Conservation (phyloP, 83 land plant genomes). For the Picea mariana region DNA sequence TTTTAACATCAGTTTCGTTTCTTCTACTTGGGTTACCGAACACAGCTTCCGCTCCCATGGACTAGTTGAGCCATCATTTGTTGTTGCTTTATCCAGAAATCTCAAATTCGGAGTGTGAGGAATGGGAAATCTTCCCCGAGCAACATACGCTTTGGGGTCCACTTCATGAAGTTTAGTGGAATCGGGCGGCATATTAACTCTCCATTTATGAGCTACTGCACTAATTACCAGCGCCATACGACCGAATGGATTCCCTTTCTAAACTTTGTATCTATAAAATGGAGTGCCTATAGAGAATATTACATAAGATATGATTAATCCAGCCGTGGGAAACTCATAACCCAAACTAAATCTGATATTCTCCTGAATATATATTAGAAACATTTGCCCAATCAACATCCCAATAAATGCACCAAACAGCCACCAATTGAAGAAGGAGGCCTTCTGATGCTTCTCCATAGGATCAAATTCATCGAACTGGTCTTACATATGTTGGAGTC, state of each 20-base stretch:
- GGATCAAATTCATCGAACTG: too few species aligned
- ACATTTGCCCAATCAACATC: constrained; percentile 29
- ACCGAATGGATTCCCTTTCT: constrained; percentile 58
- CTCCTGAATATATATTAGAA: constrained; percentile 48
- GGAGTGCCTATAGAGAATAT: constrained; percentile 48
- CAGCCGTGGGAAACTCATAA: constrained; percentile 35
- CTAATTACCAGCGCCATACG: constrained; percentile 58
- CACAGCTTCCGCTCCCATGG: too few species aligned
- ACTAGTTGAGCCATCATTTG: too few species aligned
- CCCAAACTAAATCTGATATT: constrained; percentile 50
- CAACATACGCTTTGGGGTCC: constrained; percentile 6
- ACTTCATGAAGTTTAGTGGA: constrained; percentile 51
- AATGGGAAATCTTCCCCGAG: neutral
- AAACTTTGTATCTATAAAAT: constrained; percentile 41
- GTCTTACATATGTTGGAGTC: too few species aligned
- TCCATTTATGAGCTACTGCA: constrained; percentile 62
- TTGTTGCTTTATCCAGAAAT: too few species aligned
- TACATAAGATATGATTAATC: constrained; percentile 26
- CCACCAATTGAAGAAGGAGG: too few species aligned
- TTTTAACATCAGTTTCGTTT: neutral
- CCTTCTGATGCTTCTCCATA: too few species aligned
- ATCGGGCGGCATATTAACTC: constrained; percentile 36
- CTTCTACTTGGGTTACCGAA: too few species aligned
- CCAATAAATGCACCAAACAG: too few species aligned
- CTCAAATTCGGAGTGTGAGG: neutral